A percentile compares a stretch with the other conserved stretches of the same genome.
These are phyloP conservation scores for Yamadazyma membranifaciens DNA, from an alignment of 1,139 yeast genomes.

Conservation along the genomic window DNA sequence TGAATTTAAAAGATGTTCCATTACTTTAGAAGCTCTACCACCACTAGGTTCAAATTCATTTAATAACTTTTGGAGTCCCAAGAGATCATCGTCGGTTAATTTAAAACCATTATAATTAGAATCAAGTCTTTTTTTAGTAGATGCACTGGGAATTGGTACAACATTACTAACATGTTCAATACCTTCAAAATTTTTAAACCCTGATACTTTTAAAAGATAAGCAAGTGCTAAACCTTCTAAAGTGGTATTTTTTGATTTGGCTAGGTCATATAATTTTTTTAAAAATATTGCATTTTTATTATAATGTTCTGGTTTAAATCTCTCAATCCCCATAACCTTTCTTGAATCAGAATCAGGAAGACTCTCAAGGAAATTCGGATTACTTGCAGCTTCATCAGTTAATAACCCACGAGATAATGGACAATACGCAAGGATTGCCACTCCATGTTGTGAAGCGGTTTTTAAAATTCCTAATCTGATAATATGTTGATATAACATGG, in stretches of 20 bases:
- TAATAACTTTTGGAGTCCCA: neutral
- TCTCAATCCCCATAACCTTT: slow-evolving; percentile 37
- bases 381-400: slow-evolving; percentile 53
- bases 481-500: slow-evolving; percentile 59
- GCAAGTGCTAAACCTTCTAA: slow-evolving; percentile 71
- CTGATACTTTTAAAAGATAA: slow-evolving; percentile 46
- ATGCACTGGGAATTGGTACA: slow-evolving; percentile 78
- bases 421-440: slow-evolving; percentile 73
- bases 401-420: slow-evolving; percentile 76
- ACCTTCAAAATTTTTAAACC: slow-evolving; percentile 20
- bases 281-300: slow-evolving; percentile 50
- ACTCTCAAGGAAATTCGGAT: slow-evolving; percentile 19
- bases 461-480: slow-evolving; percentile 57
- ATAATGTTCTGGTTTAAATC: slow-evolving; percentile 58
- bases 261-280: slow-evolving; percentile 44
- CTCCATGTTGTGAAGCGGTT: slow-evolving; percentile 34
- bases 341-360: slow-evolving; percentile 43
- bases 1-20: neutral
- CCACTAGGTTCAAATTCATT: neutral
- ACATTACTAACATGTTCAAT: slow-evolving; percentile 50
- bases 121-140: slow-evolving; percentile 54
- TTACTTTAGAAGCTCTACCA: neutral
- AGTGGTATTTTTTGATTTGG: slow-evolving; percentile 45
- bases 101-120: slow-evolving; percentile 45
- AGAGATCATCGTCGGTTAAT: neutral